Conservation (phyloP, 345 rosid genomes). For the Eucalyptus pauciflora region DNA sequence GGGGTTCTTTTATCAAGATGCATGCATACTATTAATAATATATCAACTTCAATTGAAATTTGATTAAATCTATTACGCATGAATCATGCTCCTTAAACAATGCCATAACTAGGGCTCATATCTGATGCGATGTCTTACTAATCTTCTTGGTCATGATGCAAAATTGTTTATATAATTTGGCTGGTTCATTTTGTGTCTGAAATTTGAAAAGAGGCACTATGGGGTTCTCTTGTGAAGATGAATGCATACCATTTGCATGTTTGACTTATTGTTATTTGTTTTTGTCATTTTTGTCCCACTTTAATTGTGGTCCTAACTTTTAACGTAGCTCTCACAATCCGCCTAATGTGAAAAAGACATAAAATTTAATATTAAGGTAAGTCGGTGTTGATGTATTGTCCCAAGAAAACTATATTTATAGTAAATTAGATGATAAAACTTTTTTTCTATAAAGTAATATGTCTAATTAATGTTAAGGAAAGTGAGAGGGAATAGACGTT, state of each 20-base stretch:
- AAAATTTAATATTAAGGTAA: neutral
- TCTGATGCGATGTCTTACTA: too few species aligned
- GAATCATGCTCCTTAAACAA: too few species aligned
- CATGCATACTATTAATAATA: neutral
- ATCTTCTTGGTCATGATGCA: too few species aligned
- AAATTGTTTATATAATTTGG: too few species aligned
- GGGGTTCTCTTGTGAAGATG: neutral
- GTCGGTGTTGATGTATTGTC: neutral
- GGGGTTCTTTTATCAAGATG: neutral
- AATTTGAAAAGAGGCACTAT: neutral
- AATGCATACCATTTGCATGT: neutral
- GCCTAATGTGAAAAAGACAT: neutral
- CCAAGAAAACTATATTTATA: neutral
- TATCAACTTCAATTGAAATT: too few species aligned
- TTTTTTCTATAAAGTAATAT: too few species aligned
- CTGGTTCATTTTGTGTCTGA: too few species aligned
- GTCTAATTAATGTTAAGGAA: neutral
- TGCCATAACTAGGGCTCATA: too few species aligned
- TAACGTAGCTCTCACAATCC: neutral
- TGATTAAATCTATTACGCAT: too few species aligned
- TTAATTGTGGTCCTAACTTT: neutral
- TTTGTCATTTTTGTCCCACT: neutral
- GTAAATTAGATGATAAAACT: too few species aligned
- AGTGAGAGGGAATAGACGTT: neutral
- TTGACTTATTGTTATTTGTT: neutral